phyloP scores from a whole-genome alignment of 768 basidiomycete genomes.

The Coprinellus aureogranulatus region DNA sequence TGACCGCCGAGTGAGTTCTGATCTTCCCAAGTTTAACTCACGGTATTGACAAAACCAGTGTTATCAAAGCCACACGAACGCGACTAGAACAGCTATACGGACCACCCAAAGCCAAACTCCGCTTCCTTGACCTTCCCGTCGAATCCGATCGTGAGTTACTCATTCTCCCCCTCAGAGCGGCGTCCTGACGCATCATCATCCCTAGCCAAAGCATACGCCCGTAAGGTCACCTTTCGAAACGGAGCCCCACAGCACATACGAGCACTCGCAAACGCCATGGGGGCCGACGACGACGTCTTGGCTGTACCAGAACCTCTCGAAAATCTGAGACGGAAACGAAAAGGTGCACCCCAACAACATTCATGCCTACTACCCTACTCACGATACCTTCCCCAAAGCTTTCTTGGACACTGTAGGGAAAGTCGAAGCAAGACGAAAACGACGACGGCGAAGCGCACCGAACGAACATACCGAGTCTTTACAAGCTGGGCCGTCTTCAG shows the following conservation, averaged over 20 bases:
- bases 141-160: neutral
- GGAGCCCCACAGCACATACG: neutral
- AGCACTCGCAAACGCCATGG: neutral
- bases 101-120: neutral
- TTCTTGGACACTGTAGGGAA: no score
- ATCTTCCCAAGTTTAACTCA: neutral
- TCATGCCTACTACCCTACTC: no score
- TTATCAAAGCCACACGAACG: neutral
- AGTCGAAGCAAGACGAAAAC: no score
- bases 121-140: neutral
- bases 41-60: neutral
- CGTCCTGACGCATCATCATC: no score
- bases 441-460: no score
- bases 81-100: neutral
- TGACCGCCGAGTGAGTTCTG: neutral
- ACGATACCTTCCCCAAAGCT: no score
- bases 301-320: neutral
- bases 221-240: neutral
- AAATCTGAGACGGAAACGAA: neutral
- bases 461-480: no score
- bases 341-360: neutral
- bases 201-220: neutral
- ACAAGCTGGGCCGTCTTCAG: no score
- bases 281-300: neutral
- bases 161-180: no score